Evolutionary conservation across 352 stramenopile species (phyloP).

Genomic region (Plasmopara halstedii): DNA sequence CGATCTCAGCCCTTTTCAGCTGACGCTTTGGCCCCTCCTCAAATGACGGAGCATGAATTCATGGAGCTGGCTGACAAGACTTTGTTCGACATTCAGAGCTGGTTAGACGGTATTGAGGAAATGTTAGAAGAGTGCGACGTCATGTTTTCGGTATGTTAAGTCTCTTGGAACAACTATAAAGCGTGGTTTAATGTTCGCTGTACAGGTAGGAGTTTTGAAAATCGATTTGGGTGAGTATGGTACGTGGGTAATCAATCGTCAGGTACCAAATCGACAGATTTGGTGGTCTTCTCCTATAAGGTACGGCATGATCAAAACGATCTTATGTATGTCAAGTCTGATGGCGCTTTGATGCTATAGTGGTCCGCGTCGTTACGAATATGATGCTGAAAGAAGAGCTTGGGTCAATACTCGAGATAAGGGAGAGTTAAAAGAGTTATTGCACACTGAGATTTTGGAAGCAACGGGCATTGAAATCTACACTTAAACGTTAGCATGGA

Average conservation of each 20-base stretch:
- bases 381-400: slow-evolving; percentile 45
- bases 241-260: slow-evolving; percentile 97
- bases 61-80: slow-evolving; percentile 67
- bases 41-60: slow-evolving; percentile 77
- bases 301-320: no score
- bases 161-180: background rate
- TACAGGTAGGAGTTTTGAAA: slow-evolving; percentile 93
- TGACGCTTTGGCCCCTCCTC: no score
- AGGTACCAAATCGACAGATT: slow-evolving; percentile 95
- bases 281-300: slow-evolving; percentile 96
- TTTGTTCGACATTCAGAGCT: slow-evolving; percentile 66
- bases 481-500: slow-evolving; percentile 19
- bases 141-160: slow-evolving; percentile 52
- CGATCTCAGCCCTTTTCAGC: no score
- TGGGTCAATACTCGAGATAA: slow-evolving; percentile 83
- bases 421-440: slow-evolving; percentile 60
- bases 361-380: slow-evolving; percentile 87
- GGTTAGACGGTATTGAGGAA: slow-evolving; percentile 78
- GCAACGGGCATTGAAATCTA: slow-evolving; percentile 78
- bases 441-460: slow-evolving; percentile 72
- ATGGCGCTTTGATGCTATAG: slow-evolving; percentile 18
- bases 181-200: background rate
- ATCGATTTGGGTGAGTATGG: slow-evolving; percentile 90
- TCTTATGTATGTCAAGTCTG: no score
- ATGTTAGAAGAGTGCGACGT: slow-evolving; percentile 82